Evolutionary conservation across 306 rosid species (phyloP), one percentile per base, ranked within the genome.

Genomic region (Castanopsis chinensis): DNA sequence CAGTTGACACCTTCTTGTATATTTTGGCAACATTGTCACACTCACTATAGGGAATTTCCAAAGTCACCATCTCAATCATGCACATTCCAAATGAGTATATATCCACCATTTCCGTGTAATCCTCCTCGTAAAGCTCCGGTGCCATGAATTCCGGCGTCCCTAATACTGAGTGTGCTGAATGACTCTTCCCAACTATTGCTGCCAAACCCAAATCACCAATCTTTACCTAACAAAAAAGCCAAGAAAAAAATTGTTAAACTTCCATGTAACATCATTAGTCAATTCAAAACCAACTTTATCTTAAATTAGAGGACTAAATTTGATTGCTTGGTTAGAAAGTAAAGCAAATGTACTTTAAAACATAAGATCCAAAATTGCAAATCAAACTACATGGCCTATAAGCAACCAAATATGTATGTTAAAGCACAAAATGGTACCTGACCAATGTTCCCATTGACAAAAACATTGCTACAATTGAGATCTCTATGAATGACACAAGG

Each of bases 101-200:
- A 78, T 95, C 99, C 80, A 95, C 99, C 84, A 90, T 45, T 75
- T 95, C 98, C 0, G 98, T 92, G 84, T 95, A 95, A 70, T 89
- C 81, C 72, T 91, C 98, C 2, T 95, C 97, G 2, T 95, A 94
- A 5, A 94, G 86, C 75, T 92, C 98, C 0, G 97, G 97, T 2
- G 98, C 98, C 98, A 94, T 94, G 59, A 92, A 94, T 70, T 94
- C 97, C 0, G 97, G 97, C 3, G 97, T 94, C 14, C 99, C 99
- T 0, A 95, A 87, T 37, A 95, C 91, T 3, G 97, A 87, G 85
- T 95, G 99, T 5, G 99, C 97, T 28, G 81, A 85, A 54, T 92
- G 98, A 59, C 75, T 92, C 87, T 84, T 87, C 60, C 95, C 97
- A 73, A 95, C 97, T 52, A 86, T 87, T 33, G 97, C 94, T 1